Evolutionary conservation across 768 basidiomycete genomes (phyloP).

Genomic region (Podaxis sp.): DNA sequence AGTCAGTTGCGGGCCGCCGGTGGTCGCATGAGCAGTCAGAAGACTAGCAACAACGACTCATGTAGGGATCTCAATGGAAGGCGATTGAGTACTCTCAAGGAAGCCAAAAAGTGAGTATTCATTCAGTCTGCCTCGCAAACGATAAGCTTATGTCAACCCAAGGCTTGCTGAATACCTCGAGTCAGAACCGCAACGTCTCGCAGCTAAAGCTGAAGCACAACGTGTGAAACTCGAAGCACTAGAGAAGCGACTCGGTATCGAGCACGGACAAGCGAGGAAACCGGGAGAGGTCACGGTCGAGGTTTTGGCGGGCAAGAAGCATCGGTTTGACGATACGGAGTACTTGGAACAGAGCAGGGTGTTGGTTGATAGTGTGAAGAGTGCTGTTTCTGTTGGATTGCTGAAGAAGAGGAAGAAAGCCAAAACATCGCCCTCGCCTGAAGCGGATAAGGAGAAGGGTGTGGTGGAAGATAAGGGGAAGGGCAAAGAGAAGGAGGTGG

Average conservation of each 20-base stretch:
- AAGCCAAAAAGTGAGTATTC: slow-evolving; percentile 82
- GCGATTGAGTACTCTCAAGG: slow-evolving; percentile 90
- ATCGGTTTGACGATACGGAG: slow-evolving; percentile 88
- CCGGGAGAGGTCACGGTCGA: slow-evolving; percentile 35
- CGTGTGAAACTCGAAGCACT: slow-evolving; percentile 81
- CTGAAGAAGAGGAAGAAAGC: slow-evolving; percentile 24
- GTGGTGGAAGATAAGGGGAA: slow-evolving; percentile 16
- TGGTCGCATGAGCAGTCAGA: slow-evolving; percentile 95
- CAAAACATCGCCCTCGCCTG: slow-evolving; percentile 28
- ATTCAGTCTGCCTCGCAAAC: not conserved
- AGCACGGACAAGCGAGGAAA: slow-evolving; percentile 26
- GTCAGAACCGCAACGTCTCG: slow-evolving; percentile 75
- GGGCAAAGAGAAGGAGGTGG: slow-evolving; percentile 13
- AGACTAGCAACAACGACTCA: slow-evolving; percentile 93
- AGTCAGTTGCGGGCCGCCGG: slow-evolving; percentile 95
- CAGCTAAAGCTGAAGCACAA: slow-evolving; percentile 74
- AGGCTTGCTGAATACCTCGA: slow-evolving; percentile 88
- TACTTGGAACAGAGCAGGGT: slow-evolving; percentile 91
- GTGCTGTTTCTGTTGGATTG: slow-evolving; percentile 71
- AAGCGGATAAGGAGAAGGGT: slow-evolving; percentile 13
- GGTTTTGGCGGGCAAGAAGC: slow-evolving; percentile 70
- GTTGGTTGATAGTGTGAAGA: slow-evolving; percentile 88
- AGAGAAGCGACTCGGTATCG: slow-evolving; percentile 82
- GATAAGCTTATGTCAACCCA: not conserved
- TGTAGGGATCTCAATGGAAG: slow-evolving; percentile 91